These are phyloP conservation scores for Amanita rimosa DNA, from an alignment of 768 basidiomycete genomes.

Conservation along the genomic window DNA sequence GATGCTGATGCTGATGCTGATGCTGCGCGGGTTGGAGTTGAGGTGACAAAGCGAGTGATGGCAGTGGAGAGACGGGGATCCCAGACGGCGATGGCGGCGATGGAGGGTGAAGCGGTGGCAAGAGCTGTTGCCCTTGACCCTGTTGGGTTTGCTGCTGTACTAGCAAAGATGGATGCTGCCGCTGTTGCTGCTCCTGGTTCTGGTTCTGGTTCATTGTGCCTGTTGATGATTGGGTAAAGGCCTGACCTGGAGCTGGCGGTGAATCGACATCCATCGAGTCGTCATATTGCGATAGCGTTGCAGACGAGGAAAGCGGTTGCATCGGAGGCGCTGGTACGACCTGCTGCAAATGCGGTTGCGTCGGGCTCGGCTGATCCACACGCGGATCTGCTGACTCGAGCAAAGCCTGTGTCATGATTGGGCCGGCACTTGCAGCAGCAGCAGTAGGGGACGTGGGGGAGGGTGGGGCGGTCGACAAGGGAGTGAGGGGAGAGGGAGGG, in stretches of 20 bases:
- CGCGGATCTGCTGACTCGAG: not conserved
- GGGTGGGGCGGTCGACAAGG: constrained; percentile 2
- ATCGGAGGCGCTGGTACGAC: not conserved
- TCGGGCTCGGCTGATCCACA: not conserved
- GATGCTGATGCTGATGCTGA: not conserved
- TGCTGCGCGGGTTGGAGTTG: not conserved
- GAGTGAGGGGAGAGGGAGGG: not conserved
- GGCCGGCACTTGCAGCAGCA: not conserved
- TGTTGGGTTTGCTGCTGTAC: not conserved
- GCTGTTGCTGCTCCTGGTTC: not conserved
- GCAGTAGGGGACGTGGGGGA: constrained; percentile 3
- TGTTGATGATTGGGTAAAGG: not conserved
- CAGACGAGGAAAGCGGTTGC: not conserved
- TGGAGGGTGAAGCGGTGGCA: not conserved
- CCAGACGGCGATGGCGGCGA: not conserved
- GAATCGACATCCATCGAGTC: constrained; percentile 5
- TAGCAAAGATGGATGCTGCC: too few relatives aligned
- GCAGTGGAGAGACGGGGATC: not conserved
- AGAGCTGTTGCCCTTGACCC: not conserved
- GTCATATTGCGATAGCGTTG: not conserved
- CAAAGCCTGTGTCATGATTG: too few relatives aligned
- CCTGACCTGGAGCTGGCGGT: not conserved
- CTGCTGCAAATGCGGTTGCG: not conserved
- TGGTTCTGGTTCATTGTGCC: not conserved
- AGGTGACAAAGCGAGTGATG: not conserved